A percentile compares a stretch with the other conserved stretches of the same genome.
These are phyloP conservation scores for Lecanicillium sp. DNA, from an alignment of 2,329 filamentous ascomycete genomes.

Conservation along the genomic window DNA sequence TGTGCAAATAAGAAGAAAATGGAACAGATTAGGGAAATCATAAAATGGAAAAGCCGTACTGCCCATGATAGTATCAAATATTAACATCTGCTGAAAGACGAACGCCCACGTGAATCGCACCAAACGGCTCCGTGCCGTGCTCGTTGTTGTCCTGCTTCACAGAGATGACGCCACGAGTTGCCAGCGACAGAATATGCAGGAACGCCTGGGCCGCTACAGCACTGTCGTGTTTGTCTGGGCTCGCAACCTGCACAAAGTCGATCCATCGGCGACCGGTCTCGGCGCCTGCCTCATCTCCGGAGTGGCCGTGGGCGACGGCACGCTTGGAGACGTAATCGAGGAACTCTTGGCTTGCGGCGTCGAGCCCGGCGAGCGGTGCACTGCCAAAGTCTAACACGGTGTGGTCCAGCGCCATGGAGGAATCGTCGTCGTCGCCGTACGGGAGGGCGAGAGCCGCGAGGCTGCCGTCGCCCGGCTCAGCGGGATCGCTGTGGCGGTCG, in stretches of 20 bases:
- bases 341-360: slow-evolving; percentile 41
- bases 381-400: slow-evolving; percentile 15
- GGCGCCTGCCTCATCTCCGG: slow-evolving; percentile 19
- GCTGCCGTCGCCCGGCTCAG: slow-evolving; percentile 21
- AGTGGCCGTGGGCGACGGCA: slow-evolving; percentile 27
- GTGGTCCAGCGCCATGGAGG: slow-evolving; percentile 21
- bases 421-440: background rate
- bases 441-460: background rate
- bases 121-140: slow-evolving; percentile 34
- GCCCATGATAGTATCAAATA: too few relatives aligned
- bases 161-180: slow-evolving; percentile 56
- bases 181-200: slow-evolving; percentile 66
- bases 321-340: slow-evolving; percentile 36
- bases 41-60: too few relatives aligned
- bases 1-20: background rate
- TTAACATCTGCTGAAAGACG: slow-evolving; percentile 15
- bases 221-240: slow-evolving; percentile 45
- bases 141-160: slow-evolving; percentile 52
- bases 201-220: slow-evolving; percentile 69
- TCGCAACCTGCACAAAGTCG: slow-evolving; percentile 63
- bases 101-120: slow-evolving; percentile 41
- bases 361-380: slow-evolving; percentile 30
- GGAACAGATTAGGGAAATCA: too few relatives aligned
- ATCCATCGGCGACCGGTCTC: slow-evolving; percentile 39
- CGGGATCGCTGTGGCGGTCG: slow-evolving; percentile 42